A percentile compares a stretch with the other conserved stretches of the same genome.
Evolutionary conservation across 2,329 filamentous ascomycete species (phyloP).

Genomic region (Fusarium piperis): DNA sequence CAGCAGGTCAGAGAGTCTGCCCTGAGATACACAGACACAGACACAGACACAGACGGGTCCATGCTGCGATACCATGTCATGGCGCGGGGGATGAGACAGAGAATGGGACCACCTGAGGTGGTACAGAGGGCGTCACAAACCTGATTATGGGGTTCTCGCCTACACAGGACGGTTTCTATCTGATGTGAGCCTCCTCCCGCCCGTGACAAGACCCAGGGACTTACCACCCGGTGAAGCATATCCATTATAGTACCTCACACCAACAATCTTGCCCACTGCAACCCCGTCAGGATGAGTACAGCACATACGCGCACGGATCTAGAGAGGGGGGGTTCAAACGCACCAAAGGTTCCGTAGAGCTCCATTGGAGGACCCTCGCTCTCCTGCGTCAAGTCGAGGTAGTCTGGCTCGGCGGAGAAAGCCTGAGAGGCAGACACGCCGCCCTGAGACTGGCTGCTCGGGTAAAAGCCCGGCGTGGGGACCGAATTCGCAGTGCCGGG

Average conservation of each 20-base stretch:
- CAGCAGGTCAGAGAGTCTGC: background rate
- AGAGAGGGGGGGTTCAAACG: slow-evolving; percentile 15
- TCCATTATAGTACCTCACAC: slow-evolving; percentile 69
- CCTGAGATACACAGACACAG: background rate
- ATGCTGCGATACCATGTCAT: background rate
- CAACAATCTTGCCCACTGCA: slow-evolving; percentile 60
- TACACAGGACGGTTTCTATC: slow-evolving; percentile 66
- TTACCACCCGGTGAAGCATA: slow-evolving; percentile 65
- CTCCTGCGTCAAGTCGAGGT: slow-evolving; percentile 56
- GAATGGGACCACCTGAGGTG: slow-evolving; percentile 22
- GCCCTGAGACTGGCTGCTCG: slow-evolving; percentile 26
- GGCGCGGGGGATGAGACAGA: background rate
- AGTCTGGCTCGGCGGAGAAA: slow-evolving; percentile 48
- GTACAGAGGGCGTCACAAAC: slow-evolving; percentile 42
- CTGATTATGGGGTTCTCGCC: slow-evolving; percentile 72
- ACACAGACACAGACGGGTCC: background rate
- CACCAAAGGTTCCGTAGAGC: slow-evolving; percentile 59
- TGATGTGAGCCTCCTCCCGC: slow-evolving; percentile 5
- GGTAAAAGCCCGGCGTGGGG: background rate
- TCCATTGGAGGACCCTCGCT: slow-evolving; percentile 54
- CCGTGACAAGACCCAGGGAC: background rate
- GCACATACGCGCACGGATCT: background rate
- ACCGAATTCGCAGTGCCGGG: background rate
- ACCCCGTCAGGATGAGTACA: slow-evolving; percentile 14
- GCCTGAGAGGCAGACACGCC: slow-evolving; percentile 15